Base-by-base conservation (phyloP, 2,329 filamentous ascomycete species). In the Madurella fahalii region DNA sequence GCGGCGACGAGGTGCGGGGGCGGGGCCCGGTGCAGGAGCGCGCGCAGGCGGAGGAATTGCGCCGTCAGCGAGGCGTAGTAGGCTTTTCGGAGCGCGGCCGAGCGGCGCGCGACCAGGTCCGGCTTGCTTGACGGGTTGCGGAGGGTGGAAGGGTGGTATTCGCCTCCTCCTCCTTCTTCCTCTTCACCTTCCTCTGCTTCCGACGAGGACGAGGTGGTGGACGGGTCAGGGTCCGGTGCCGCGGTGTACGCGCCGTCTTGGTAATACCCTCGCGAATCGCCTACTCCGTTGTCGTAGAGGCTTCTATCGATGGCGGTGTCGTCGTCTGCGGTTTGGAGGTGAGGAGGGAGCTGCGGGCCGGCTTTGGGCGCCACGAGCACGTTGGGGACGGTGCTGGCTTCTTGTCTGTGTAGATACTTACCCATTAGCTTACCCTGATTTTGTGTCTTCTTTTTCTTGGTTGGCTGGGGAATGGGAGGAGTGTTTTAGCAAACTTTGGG, bases 221-320 rank as follows among this genome's bases (percentile, higher is more conserved):
- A 60, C 1, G 47, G 50, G 30, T 69, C 64, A 16, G 67, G 61
- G 12, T 77, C 72, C 0, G 82, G 78, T 2, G 79, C 75, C 4
- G 85, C 87, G 20, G 86, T 82, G 68, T 90, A 96, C 39, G 89
- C 87, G 47, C 90, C 91, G 62, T 95, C 89, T 15, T 84, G 75
- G 67, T 89, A 94, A 65, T 83, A 85, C 11, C 86, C 87, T 52
- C 80, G 72, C 18, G 76, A 73, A 63, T 86, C 81, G 50, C 78
- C 77, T 17, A 70, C 58, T 5, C 76, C 76, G 53, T 74, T 67
- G 9, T 74, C 65, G 63, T 84, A 83, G 41, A 80, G 74, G 32
- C 65, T 68, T 48, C 71, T 68, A 55, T 78, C 59, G 43, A 67
- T 51, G 4, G 58, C 59, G 34, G 66, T 62, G 17, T 69, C 64